phyloP scores from a whole-genome alignment of 2,329 filamentous ascomycete genomes.

The Aspergillus ochraceus region DNA sequence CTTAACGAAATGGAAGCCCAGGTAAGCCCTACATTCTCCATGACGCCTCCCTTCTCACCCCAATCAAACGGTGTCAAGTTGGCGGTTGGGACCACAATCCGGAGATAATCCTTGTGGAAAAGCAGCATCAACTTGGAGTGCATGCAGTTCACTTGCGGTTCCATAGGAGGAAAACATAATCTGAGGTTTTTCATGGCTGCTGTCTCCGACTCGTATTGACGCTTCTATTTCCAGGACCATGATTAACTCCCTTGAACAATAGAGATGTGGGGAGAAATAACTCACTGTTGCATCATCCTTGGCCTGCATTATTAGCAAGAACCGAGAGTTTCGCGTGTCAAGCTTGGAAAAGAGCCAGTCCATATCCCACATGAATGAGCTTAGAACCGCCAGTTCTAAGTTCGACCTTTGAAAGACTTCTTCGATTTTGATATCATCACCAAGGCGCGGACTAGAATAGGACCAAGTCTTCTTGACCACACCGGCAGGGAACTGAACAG shows the following conservation, averaged over 20 bases:
- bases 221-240: constrained; percentile 29
- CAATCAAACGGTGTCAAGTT: constrained; percentile 87
- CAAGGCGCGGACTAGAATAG: constrained; percentile 58
- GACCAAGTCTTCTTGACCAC: constrained; percentile 81
- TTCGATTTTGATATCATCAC: constrained; percentile 81
- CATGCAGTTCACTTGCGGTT: constrained; percentile 70
- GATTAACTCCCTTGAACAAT: not conserved
- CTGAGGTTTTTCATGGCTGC: constrained; percentile 55
- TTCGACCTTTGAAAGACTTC: constrained; percentile 75
- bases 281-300: constrained; percentile 49
- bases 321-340: constrained; percentile 58
- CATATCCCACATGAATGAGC: constrained; percentile 83
- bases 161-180: constrained; percentile 80
- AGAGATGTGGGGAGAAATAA: not conserved
- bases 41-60: constrained; percentile 72
- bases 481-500: constrained; percentile 57
- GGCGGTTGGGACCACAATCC: constrained; percentile 82
- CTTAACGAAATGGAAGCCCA: not conserved
- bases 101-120: constrained; percentile 71
- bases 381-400: constrained; percentile 75
- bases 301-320: constrained; percentile 65
- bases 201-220: constrained; percentile 40
- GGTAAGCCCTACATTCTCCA: constrained; percentile 72
- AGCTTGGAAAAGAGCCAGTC: constrained; percentile 77
- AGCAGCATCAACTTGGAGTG: constrained; percentile 92